phyloP scores from a whole-genome alignment of 192 early-diverging fungal species.

The Coemansia sp. region DNA sequence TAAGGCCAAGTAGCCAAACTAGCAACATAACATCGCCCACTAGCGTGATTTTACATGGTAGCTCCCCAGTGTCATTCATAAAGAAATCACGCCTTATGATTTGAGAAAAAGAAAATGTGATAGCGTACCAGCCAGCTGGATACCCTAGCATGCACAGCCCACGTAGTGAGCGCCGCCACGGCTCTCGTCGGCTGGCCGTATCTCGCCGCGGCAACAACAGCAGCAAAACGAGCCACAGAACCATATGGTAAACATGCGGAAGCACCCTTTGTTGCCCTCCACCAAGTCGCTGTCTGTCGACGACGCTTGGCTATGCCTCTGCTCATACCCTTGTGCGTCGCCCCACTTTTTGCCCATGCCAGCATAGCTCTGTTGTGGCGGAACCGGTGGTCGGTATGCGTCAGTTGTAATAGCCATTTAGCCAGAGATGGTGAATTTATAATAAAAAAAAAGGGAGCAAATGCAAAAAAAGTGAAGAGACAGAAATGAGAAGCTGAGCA shows the following conservation, averaged over 20 bases:
- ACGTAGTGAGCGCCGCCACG: slow-evolving; percentile 24
- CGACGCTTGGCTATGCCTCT: slow-evolving; percentile 9
- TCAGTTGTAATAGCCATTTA: background rate
- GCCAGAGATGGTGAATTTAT: background rate
- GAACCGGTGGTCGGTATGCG: slow-evolving; percentile 6
- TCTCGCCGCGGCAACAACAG: slow-evolving; percentile 35
- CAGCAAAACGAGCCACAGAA: slow-evolving; percentile 22
- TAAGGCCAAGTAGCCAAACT: background rate
- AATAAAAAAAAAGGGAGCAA: background rate
- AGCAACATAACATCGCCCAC: background rate
- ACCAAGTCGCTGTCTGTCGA: slow-evolving; percentile 21
- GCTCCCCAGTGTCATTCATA: background rate
- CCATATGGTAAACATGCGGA: slow-evolving; percentile 31
- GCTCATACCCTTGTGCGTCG: background rate
- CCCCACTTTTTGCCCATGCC: background rate
- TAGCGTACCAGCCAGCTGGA: background rate
- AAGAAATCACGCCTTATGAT: background rate
- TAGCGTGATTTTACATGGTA: background rate
- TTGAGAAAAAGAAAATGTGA: background rate
- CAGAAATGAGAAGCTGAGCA: background rate
- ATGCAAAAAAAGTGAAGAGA: background rate
- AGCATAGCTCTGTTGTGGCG: background rate
- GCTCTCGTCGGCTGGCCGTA: slow-evolving; percentile 8
- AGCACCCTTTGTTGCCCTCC: slow-evolving; percentile 21
- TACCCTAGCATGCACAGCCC: slow-evolving; percentile 9